Evolutionary conservation across 805 yeast species (phyloP).

Genomic region (Metschnikowia gelsemii): DNA sequence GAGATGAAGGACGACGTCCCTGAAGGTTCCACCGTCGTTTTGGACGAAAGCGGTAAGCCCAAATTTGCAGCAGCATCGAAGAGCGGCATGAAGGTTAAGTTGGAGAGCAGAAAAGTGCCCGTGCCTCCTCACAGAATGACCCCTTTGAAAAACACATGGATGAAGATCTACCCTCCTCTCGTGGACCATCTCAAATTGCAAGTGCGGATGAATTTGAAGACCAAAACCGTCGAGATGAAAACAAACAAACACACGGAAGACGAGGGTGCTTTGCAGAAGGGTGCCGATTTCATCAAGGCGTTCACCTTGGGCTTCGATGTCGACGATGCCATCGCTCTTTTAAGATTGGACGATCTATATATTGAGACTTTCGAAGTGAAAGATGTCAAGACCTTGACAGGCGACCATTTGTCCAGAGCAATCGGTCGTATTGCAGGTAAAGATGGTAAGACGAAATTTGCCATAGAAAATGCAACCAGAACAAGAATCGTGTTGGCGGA

Average conservation of each 20-base stretch:
- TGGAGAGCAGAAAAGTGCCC: conserved; percentile 83
- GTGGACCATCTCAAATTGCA: conserved; percentile 94
- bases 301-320: conserved; percentile 95
- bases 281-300: conserved; percentile 95
- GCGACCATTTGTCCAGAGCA: conserved; percentile 97
- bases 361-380: conserved; percentile 96
- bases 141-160: conserved; percentile 88
- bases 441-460: conserved; percentile 98
- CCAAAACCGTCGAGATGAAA: conserved; percentile 84
- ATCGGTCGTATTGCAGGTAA: conserved; percentile 99
- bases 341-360: conserved; percentile 92
- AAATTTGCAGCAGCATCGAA: conserved; percentile 72
- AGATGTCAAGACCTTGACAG: conserved; percentile 92
- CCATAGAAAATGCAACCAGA: conserved; percentile 97
- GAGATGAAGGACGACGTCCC: conserved; percentile 19
- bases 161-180: conserved; percentile 90
- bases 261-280: conserved; percentile 93
- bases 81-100: conserved; percentile 63
- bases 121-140: conserved; percentile 98
- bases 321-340: conserved; percentile 93
- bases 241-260: conserved; percentile 84
- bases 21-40: conserved; percentile 41
- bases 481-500: conserved; percentile 98
- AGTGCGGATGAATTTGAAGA: conserved; percentile 89
- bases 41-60: conserved; percentile 88